Evolutionary conservation across 2,329 filamentous ascomycete species (phyloP).

Genomic region (Trichoderma polysporum): DNA sequence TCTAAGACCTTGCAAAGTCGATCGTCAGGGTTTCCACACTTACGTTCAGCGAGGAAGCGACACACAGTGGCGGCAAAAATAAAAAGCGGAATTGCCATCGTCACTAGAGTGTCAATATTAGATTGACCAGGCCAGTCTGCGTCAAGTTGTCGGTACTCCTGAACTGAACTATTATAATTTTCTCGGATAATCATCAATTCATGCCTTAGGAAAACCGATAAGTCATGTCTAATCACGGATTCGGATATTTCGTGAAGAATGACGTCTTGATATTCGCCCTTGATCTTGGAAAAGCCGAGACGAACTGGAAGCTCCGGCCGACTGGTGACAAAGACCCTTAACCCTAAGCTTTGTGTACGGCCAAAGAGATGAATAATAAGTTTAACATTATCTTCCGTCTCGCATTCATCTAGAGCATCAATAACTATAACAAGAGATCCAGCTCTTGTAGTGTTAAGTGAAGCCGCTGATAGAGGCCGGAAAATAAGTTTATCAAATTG

Average conservation of each 20-base stretch:
- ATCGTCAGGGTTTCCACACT: neutral
- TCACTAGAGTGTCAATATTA: neutral
- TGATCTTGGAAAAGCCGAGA: neutral
- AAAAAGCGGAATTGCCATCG: neutral
- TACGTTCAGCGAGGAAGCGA: neutral
- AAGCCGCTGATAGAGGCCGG: neutral
- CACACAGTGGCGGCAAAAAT: neutral
- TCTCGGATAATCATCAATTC: neutral
- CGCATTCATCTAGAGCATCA: neutral
- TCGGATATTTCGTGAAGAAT: neutral
- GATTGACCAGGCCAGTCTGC: neutral
- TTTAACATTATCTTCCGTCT: neutral
- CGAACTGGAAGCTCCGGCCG: neutral
- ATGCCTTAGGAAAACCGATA: neutral
- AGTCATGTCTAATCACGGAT: neutral
- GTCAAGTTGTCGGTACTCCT: neutral
- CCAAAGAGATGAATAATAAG: neutral
- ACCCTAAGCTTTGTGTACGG: too few species aligned
- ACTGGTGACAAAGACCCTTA: neutral
- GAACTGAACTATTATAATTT: neutral
- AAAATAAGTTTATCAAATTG: neutral
- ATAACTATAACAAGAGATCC: neutral
- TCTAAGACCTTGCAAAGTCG: neutral
- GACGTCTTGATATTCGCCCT: neutral
- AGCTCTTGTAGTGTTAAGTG: neutral